phyloP scores from a whole-genome alignment of 495 filamentous ascomycete species.

The Chlorociboria aeruginascens region DNA sequence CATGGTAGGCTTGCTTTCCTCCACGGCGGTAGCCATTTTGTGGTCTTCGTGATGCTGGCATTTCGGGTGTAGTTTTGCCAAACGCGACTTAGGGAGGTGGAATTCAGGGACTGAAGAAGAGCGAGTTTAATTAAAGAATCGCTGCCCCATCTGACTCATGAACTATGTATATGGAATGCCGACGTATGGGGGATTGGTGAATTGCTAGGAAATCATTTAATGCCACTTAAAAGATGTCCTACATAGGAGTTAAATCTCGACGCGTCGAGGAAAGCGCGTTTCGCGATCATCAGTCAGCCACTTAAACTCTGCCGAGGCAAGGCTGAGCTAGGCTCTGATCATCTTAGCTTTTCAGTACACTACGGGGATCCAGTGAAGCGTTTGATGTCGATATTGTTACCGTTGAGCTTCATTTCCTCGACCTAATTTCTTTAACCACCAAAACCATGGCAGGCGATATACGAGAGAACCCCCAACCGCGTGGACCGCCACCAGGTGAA shows the following conservation, averaged over 20 bases:
- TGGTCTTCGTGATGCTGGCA: conserved; percentile 22
- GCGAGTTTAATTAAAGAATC: conserved; percentile 20
- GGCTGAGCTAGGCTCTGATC: too few species aligned
- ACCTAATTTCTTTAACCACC: not conserved
- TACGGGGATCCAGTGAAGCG: too few species aligned
- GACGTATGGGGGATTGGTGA: not conserved
- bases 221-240: not conserved
- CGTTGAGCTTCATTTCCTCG: not conserved
- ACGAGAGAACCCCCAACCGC: conserved; percentile 16
- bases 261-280: too few species aligned
- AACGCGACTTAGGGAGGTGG: not conserved
- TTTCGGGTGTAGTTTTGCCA: conserved; percentile 4
- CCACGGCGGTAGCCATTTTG: conserved; percentile 41
- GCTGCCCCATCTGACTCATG: not conserved
- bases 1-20: conserved; percentile 41
- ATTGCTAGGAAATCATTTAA: not conserved
- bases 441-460: conserved; percentile 20
- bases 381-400: too few species aligned
- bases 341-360: too few species aligned
- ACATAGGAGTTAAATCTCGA: too few species aligned
- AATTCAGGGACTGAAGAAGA: conserved; percentile 1
- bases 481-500: conserved; percentile 25
- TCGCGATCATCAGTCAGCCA: too few species aligned
- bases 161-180: not conserved
- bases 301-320: too few species aligned